Conservation (phyloP, 164 flowering plant species). For the Annona squamosa region DNA sequence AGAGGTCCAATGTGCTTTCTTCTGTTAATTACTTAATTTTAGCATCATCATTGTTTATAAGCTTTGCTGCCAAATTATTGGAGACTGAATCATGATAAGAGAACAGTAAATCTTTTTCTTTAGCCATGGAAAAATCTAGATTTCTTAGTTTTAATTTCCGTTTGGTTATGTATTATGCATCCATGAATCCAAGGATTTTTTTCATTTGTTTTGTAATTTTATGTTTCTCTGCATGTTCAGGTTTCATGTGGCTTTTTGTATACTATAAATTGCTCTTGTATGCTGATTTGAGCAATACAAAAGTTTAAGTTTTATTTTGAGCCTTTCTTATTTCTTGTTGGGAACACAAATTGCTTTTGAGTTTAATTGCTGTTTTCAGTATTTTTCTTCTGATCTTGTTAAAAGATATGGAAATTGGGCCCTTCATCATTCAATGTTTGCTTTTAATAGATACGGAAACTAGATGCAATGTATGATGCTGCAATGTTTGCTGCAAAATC, state of each 20-base stretch:
- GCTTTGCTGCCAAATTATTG: background rate
- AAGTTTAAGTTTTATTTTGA: background rate
- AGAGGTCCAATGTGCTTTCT: background rate
- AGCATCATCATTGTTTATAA: background rate
- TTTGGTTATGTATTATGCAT: too few species aligned
- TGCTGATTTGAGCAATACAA: background rate
- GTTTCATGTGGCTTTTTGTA: too few species aligned
- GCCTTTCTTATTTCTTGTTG: background rate
- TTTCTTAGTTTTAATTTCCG: too few species aligned
- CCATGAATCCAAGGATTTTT: too few species aligned
- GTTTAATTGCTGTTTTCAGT: background rate
- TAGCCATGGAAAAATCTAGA: too few species aligned
- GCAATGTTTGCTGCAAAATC: conserved; percentile 49
- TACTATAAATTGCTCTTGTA: background rate
- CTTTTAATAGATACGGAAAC: conserved; percentile 47
- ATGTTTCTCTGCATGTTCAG: too few species aligned
- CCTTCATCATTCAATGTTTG: background rate
- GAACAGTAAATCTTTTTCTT: too few species aligned
- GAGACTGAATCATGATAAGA: too few species aligned
- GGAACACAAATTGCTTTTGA: background rate
- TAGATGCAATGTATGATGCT: conserved; percentile 66
- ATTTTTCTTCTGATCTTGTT: background rate
- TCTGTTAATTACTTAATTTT: background rate
- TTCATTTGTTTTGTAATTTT: too few species aligned
- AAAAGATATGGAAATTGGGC: too few species aligned